Evolutionary conservation across 2,329 filamentous ascomycete genomes (phyloP), one percentile per base, ranked within the genome.

Genomic region (Aspergillus japonicus): DNA sequence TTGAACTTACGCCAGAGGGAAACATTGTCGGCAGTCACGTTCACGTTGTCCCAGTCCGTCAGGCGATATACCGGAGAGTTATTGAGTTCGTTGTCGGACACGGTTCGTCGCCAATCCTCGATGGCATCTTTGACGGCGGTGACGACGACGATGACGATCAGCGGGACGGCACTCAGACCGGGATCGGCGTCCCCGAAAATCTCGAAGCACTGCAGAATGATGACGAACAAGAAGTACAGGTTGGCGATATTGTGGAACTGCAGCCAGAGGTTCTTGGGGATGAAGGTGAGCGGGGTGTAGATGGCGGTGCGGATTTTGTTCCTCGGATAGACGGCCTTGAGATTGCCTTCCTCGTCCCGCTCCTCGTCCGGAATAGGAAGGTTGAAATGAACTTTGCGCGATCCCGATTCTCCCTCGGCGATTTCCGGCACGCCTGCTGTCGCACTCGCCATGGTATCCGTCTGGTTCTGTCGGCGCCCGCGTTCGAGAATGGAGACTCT

Each of bases 291-390:
- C 16, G 53, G 53, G 24, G 53, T 55, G 26, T 55, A 55, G 29
- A 55, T 55, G 26, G 53, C 47, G 14, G 53, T 55, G 53, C 53
- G 53, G 19, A 55, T 55, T 11, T 55, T 55, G 42, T 55, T 55
- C 24, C 53, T 26, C 24, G 53, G 53, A 31, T 55, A 55, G 19
- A 55, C 53, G 42, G 26, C 44, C 42, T 55, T 55, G 42, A 55
- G 53, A 35, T 55, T 55, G 26, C 53, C 53, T 33, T 55, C 53
- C 42, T 55, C 53, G 42, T 55, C 53, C 53, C 53, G 53, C 53
- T 55, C 53, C 14, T 47, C 47, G 24, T 48, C 53, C 10, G 53
- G 53, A 16, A 55, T 55, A 47, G 53, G 53, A 24, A 47, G 42
- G n/a, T 55, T 55, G 19, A 55, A 55, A 47, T 48, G 24, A 12